A percentile compares a stretch with the other conserved stretches of the same genome.
These are phyloP conservation scores for Camellia sinensis DNA, from an alignment of 148 eudicot genomes.

Conservation along the genomic window DNA sequence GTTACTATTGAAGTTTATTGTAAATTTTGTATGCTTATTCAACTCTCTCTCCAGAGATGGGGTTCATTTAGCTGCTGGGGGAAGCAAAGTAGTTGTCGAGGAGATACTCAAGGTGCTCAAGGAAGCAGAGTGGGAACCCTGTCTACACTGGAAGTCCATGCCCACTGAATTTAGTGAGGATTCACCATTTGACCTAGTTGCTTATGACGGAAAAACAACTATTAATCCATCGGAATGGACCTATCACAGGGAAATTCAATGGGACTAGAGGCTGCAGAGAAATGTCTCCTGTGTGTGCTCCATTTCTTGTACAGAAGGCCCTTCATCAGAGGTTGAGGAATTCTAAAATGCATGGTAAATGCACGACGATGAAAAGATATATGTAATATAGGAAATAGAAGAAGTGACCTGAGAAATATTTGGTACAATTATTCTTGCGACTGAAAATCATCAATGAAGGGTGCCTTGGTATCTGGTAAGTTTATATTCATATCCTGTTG, in stretches of 20 bases:
- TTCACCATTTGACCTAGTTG: conserved; percentile 64
- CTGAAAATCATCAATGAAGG: background rate
- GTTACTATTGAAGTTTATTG: background rate
- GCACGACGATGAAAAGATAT: background rate
- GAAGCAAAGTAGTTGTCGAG: conserved; percentile 71
- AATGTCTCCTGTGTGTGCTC: background rate
- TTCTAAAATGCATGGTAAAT: background rate
- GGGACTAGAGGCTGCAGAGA: conserved; percentile 41
- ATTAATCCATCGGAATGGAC: conserved; percentile 79
- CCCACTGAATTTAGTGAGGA: conserved; percentile 68
- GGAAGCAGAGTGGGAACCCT: conserved; percentile 84
- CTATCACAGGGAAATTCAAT: conserved; percentile 55
- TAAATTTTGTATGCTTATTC: background rate
- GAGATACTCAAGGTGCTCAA: conserved; percentile 83
- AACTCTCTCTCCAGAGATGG: conserved; percentile 63
- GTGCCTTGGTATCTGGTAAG: no score
- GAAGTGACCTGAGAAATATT: background rate
- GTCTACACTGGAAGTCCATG: conserved; percentile 85
- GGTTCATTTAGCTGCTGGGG: conserved; percentile 76
- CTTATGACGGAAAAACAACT: conserved; percentile 56
- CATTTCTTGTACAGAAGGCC: background rate
- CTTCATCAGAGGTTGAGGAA: background rate
- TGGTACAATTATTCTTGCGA: background rate
- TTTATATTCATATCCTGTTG: no score
- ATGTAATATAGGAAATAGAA: background rate